These are phyloP conservation scores for Pleurotus platypus DNA, from an alignment of 768 basidiomycete species.

Conservation along the genomic window DNA sequence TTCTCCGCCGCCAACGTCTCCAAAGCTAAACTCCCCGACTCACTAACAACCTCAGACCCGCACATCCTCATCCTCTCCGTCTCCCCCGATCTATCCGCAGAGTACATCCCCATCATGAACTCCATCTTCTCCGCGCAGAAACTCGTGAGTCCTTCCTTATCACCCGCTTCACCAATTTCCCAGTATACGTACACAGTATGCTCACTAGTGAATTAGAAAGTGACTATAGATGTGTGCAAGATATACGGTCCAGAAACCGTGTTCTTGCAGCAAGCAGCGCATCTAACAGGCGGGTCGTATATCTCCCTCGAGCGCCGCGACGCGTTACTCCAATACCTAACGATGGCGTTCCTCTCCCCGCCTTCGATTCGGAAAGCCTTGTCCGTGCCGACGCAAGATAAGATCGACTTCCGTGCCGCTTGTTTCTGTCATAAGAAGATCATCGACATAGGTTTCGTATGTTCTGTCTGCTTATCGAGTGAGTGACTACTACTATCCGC, in stretches of 20 bases:
- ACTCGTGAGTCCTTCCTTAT: constrained; percentile 48
- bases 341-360: constrained; percentile 74
- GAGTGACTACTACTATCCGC: constrained; percentile 23
- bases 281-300: constrained; percentile 93
- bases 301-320: constrained; percentile 78
- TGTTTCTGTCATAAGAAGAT: constrained; percentile 99
- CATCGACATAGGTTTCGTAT: constrained; percentile 95
- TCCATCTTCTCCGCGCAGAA: constrained; percentile 99
- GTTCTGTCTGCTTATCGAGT: constrained; percentile 98
- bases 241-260: constrained; percentile 86
- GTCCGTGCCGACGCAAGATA: constrained; percentile 88
- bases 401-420: constrained; percentile 94
- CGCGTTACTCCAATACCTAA: constrained; percentile 89
- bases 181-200: background rate
- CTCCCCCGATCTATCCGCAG: constrained; percentile 82
- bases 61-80: constrained; percentile 75
- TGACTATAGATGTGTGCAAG: constrained; percentile 95
- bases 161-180: background rate
- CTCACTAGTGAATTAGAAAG: constrained; percentile 56
- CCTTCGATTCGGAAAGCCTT: constrained; percentile 70
- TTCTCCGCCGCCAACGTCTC: constrained; percentile 24
- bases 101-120: constrained; percentile 99
- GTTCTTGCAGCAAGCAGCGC: constrained; percentile 95
- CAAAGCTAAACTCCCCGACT: constrained; percentile 26
- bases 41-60: constrained; percentile 30